These are phyloP conservation scores for Euphorbia schlechtendalii DNA, from an alignment of 441 rosid species.

Conservation along the genomic window DNA sequence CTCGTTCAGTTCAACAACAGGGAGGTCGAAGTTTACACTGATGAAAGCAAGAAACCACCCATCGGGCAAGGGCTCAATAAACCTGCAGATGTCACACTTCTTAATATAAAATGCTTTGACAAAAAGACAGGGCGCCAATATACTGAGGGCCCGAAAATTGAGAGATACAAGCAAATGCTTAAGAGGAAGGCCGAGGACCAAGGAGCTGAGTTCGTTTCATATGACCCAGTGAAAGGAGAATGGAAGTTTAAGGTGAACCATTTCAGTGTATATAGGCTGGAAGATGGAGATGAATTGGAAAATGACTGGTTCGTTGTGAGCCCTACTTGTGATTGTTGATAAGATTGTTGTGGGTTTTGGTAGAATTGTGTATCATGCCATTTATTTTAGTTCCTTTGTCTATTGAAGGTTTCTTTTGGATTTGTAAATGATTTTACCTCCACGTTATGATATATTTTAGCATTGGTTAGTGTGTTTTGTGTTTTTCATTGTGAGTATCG, in stretches of 20 bases:
- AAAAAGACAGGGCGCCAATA: constrained; percentile 63
- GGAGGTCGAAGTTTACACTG: constrained; percentile 92
- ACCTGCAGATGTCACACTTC: constrained; percentile 86
- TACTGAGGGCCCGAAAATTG: constrained; percentile 62
- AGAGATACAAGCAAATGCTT: constrained; percentile 75
- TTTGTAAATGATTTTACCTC: constrained; percentile 8
- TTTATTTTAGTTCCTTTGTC: background rate
- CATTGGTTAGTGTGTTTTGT: constrained; percentile 5
- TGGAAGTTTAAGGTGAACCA: constrained; percentile 91
- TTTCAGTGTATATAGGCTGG: constrained; percentile 69
- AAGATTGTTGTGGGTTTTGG: background rate
- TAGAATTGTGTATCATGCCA: too few relatives aligned
- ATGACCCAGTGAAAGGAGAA: constrained; percentile 69
- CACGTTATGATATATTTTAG: constrained; percentile 7
- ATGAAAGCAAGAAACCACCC: constrained; percentile 82
- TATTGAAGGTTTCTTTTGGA: constrained; percentile 2
- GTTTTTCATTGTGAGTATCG: background rate
- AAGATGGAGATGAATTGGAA: constrained; percentile 36
- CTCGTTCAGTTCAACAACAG: constrained; percentile 76
- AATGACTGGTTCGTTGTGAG: constrained; percentile 11
- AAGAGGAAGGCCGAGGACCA: constrained; percentile 82
- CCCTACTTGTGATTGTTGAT: constrained; percentile 3
- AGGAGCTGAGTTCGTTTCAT: constrained; percentile 86
- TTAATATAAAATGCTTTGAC: constrained; percentile 85
- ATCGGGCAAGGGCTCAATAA: constrained; percentile 92